phyloP scores from a whole-genome alignment of 495 filamentous ascomycete genomes.

The Aspergillus bertholletiae region DNA sequence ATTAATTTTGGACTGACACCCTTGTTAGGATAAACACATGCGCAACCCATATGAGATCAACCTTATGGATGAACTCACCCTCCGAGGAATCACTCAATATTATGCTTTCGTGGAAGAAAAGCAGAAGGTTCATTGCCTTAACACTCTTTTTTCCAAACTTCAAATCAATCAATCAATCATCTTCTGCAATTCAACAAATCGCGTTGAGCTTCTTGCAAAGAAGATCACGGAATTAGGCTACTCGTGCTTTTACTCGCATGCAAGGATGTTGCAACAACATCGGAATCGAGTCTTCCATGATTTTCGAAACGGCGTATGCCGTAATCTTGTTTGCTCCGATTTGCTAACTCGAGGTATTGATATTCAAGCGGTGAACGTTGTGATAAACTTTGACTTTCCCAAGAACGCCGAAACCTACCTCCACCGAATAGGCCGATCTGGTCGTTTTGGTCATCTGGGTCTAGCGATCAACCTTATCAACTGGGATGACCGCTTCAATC shows the following conservation, averaged over 20 bases:
- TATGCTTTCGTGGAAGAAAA: slow-evolving; percentile 99
- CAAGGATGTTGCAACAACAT: slow-evolving; percentile 95
- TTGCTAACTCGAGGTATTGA: slow-evolving; percentile 97
- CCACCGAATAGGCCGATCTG: slow-evolving; percentile 96
- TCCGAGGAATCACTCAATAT: slow-evolving; percentile 97
- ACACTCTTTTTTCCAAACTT: slow-evolving; percentile 97
- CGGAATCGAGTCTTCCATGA: slow-evolving; percentile 99
- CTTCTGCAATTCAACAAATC: slow-evolving; percentile 99
- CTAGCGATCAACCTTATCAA: slow-evolving; percentile 98
- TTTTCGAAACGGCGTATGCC: slow-evolving; percentile 95
- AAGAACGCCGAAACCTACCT: slow-evolving; percentile 99
- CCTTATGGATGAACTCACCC: slow-evolving; percentile 98
- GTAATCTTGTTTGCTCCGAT: slow-evolving; percentile 97
- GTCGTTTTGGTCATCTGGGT: slow-evolving; percentile 94
- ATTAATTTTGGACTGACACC: slow-evolving; percentile 6
- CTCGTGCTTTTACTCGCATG: slow-evolving; percentile 99
- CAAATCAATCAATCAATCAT: slow-evolving; percentile 99
- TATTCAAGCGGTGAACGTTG: slow-evolving; percentile 98
- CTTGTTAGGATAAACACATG: slow-evolving; percentile 83
- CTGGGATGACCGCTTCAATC: slow-evolving; percentile 98
- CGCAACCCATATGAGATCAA: slow-evolving; percentile 95
- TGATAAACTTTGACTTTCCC: slow-evolving; percentile 99
- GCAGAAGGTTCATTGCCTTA: slow-evolving; percentile 98
- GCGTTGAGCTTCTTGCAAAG: slow-evolving; percentile 94
- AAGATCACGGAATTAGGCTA: slow-evolving; percentile 99